A percentile compares a stretch with the other conserved stretches of the same genome.
These are phyloP conservation scores for Penicillium canariense DNA, from an alignment of 495 filamentous ascomycete genomes.

Conservation along the genomic window DNA sequence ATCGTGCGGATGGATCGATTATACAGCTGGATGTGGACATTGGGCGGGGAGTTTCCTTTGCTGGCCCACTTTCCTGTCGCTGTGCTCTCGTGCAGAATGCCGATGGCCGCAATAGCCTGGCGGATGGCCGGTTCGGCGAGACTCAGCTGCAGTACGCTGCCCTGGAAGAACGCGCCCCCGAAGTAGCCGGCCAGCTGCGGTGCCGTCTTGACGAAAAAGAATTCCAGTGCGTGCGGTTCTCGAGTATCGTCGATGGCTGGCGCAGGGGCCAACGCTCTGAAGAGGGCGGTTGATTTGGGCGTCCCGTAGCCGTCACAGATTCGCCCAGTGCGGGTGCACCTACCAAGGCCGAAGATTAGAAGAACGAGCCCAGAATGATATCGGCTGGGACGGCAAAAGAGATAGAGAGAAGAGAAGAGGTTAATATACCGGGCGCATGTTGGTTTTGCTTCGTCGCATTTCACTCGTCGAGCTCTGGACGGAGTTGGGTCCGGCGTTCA, in stretches of 20 bases:
- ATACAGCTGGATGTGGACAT: slow-evolving; percentile 10
- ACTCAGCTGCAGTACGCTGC: slow-evolving; percentile 52
- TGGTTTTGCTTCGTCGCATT: slow-evolving; percentile 35
- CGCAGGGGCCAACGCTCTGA: slow-evolving; percentile 4
- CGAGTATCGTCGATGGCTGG: slow-evolving; percentile 4
- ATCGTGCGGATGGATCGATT: slow-evolving; percentile 17
- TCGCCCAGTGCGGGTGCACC: slow-evolving; percentile 37
- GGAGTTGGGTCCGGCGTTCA: neutral
- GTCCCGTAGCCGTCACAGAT: slow-evolving; percentile 33
- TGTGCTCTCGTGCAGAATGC: slow-evolving; percentile 53
- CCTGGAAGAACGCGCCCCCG: slow-evolving; percentile 56
- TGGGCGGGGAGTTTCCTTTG: neutral
- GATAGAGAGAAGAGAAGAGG: neutral
- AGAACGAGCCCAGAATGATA: too few species aligned
- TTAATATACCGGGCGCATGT: slow-evolving; percentile 17
- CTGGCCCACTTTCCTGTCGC: neutral
- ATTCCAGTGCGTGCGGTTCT: slow-evolving; percentile 17
- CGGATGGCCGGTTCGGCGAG: slow-evolving; percentile 58
- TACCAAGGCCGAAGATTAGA: neutral
- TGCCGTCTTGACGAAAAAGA: slow-evolving; percentile 28
- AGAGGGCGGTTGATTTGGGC: neutral
- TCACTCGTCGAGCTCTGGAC: slow-evolving; percentile 23
- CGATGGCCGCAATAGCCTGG: slow-evolving; percentile 62
- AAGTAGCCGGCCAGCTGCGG: slow-evolving; percentile 61
- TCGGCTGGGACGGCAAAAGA: neutral